Conservation (phyloP, 768 basidiomycete genomes). For the Multifurca ochricompacta region DNA sequence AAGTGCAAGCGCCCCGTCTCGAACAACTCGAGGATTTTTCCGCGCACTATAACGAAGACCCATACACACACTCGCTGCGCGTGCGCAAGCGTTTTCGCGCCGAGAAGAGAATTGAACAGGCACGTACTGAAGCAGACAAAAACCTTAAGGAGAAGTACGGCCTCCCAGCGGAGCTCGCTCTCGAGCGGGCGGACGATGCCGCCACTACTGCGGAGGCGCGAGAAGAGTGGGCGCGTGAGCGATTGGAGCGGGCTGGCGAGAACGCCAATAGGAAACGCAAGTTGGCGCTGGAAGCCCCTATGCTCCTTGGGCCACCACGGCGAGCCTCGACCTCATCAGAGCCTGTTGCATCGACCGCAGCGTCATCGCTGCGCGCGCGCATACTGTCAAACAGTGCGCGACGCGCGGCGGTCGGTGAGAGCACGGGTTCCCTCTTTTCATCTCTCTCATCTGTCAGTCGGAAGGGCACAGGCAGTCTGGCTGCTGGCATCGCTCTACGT, state of each 20-base stretch:
- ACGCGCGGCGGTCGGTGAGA: not conserved
- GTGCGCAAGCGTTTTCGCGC: constrained; percentile 78
- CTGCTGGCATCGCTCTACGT: constrained; percentile 13
- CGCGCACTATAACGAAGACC: constrained; percentile 76
- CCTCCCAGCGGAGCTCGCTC: constrained; percentile 56
- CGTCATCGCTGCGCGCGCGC: constrained; percentile 16
- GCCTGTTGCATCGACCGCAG: not conserved
- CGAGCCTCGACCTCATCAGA: constrained; percentile 3
- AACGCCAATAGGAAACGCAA: constrained; percentile 43
- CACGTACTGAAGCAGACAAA: constrained; percentile 63
- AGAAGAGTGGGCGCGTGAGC: constrained; percentile 50
- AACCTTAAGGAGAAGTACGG: constrained; percentile 68
- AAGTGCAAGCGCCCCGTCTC: constrained; percentile 72
- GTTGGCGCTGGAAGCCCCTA: constrained; percentile 21
- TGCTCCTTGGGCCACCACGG: not conserved
- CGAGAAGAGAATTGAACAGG: constrained; percentile 74
- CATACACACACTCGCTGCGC: constrained; percentile 69
- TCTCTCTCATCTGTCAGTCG: not conserved
- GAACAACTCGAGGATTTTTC: constrained; percentile 72
- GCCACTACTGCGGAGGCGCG: constrained; percentile 48
- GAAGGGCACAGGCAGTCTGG: not conserved
- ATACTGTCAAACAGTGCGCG: constrained; percentile 19
- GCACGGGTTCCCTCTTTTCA: not conserved
- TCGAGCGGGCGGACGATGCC: constrained; percentile 60
- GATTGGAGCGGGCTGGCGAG: constrained; percentile 37